A percentile compares a stretch with the other conserved stretches of the same genome.
These are phyloP conservation scores for Ilex aquifolium DNA, from an alignment of 257 asterid species.

Conservation along the genomic window DNA sequence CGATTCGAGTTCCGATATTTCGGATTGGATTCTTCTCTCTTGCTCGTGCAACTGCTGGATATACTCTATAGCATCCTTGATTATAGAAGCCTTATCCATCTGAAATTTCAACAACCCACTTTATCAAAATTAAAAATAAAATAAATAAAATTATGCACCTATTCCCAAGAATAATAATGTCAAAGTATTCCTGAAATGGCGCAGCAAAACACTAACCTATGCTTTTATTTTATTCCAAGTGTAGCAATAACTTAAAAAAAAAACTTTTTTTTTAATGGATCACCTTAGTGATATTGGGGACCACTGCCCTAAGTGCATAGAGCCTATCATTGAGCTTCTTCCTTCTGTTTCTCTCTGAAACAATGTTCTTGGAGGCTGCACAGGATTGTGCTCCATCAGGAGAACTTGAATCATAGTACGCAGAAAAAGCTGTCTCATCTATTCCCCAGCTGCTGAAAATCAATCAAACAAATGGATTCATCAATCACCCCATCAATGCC, in stretches of 20 bases:
- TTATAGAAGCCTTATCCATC: constrained; percentile 92
- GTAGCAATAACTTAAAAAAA: neutral
- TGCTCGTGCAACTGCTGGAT: constrained; percentile 56
- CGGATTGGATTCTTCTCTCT: constrained; percentile 46
- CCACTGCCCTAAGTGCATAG: constrained; percentile 75
- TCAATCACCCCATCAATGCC: neutral
- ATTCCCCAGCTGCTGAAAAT: constrained; percentile 27
- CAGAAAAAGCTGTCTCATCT: constrained; percentile 44
- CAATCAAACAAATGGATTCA: neutral
- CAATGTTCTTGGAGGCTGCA: constrained; percentile 60
- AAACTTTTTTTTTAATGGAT: neutral
- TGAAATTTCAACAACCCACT: constrained; percentile 2
- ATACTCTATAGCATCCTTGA: constrained; percentile 80
- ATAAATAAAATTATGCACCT: no score
- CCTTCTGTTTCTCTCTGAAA: constrained; percentile 71
- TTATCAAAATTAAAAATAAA: no score
- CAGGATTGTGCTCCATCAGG: constrained; percentile 55
- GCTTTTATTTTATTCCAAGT: no score
- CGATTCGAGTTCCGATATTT: constrained; percentile 56
- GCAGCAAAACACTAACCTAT: no score
- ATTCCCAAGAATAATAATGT: no score
- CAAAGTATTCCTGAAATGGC: no score
- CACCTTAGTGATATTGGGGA: constrained; percentile 80
- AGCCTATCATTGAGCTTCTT: constrained; percentile 69
- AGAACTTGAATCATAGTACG: constrained; percentile 66